phyloP scores from a whole-genome alignment of 2,329 filamentous ascomycete genomes.

The Aspergillus sp. region DNA sequence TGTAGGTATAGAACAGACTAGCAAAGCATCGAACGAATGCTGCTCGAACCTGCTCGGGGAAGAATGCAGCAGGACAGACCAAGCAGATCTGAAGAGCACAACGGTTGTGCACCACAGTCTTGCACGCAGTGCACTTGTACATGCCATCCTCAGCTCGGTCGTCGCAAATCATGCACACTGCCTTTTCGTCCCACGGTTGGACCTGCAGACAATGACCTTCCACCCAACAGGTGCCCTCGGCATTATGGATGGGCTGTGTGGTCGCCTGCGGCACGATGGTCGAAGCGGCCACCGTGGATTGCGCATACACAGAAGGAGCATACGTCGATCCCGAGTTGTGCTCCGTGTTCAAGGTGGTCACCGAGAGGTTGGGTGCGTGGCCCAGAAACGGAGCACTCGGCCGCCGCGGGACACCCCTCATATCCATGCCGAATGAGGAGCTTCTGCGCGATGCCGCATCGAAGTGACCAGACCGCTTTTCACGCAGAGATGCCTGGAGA shows the following conservation, averaged over 20 bases:
- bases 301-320: constrained; percentile 49
- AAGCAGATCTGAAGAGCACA: constrained; percentile 60
- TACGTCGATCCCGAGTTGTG: constrained; percentile 41
- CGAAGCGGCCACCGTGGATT: constrained; percentile 50
- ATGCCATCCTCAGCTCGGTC: constrained; percentile 59
- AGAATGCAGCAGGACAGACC: constrained; percentile 66
- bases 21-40: constrained; percentile 69
- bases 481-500: constrained; percentile 77
- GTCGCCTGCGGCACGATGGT: constrained; percentile 48
- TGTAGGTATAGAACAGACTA: constrained; percentile 67
- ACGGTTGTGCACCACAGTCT: constrained; percentile 54
- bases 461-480: constrained; percentile 94
- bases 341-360: constrained; percentile 44
- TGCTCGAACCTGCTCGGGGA: constrained; percentile 64
- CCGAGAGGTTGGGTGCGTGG: constrained; percentile 50
- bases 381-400: constrained; percentile 72
- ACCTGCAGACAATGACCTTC: constrained; percentile 50
- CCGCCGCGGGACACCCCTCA: constrained; percentile 52
- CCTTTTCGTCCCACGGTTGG: constrained; percentile 42
- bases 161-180: constrained; percentile 48
- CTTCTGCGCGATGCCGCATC: constrained; percentile 78
- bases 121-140: constrained; percentile 49
- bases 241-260: constrained; percentile 38
- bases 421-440: constrained; percentile 85
- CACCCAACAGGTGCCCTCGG: constrained; percentile 43